Conservation (phyloP, 768 basidiomycete species). For the Hortiboletus flavorubellus region DNA sequence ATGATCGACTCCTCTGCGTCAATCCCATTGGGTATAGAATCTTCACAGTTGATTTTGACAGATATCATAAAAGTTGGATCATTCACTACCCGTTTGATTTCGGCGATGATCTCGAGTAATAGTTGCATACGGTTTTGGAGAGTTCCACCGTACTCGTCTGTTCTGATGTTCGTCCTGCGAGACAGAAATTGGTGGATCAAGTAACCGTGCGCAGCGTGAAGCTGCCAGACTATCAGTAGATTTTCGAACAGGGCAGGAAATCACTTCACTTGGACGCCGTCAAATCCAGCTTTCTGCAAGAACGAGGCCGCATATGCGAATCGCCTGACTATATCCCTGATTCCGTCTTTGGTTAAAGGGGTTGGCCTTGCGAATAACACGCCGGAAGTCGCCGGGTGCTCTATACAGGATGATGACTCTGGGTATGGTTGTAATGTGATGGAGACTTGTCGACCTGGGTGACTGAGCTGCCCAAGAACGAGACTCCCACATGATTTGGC, state of each 20-base stretch:
- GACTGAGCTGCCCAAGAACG: constrained; percentile 32
- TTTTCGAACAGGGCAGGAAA: not conserved
- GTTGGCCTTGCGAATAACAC: constrained; percentile 30
- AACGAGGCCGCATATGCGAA: constrained; percentile 55
- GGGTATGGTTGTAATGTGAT: constrained; percentile 35
- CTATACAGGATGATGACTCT: constrained; percentile 33
- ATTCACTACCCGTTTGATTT: constrained; percentile 39
- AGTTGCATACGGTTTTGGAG: constrained; percentile 51
- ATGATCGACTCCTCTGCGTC: constrained; percentile 30
- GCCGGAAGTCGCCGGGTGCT: constrained; percentile 33
- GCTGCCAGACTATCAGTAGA: constrained; percentile 16
- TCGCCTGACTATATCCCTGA: constrained; percentile 46
- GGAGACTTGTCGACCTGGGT: constrained; percentile 34
- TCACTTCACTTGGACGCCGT: constrained; percentile 50
- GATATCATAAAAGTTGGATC: constrained; percentile 29
- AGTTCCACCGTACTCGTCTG: constrained; percentile 56
- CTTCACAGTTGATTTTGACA: constrained; percentile 34
- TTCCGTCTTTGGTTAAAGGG: constrained; percentile 45
- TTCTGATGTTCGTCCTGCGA: constrained; percentile 42
- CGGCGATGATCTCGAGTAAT: constrained; percentile 43
- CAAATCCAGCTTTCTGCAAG: constrained; percentile 58
- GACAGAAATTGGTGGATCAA: constrained; percentile 49
- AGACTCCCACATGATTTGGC: constrained; percentile 31
- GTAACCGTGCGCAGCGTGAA: constrained; percentile 45
- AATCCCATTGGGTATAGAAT: constrained; percentile 30